phyloP scores from a whole-genome alignment of 1,139 yeast genomes.

The Kazachstania sp. region DNA sequence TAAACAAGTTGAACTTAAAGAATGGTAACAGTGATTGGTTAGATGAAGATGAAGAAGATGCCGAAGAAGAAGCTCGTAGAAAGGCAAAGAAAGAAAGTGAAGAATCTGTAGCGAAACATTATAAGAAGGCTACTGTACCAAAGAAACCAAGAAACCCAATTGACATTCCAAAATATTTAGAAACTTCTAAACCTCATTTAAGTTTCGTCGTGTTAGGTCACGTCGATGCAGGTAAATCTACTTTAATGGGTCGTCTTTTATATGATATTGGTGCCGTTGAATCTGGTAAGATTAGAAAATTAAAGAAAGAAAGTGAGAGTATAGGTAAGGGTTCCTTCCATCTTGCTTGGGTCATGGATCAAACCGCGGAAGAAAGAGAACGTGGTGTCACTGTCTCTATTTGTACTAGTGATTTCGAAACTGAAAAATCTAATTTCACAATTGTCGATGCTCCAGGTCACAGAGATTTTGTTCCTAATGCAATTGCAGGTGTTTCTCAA shows the following conservation, averaged over 20 bases:
- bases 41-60: slow-evolving; percentile 10
- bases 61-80: slow-evolving; percentile 5
- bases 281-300: slow-evolving; percentile 62
- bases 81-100: slow-evolving; percentile 7
- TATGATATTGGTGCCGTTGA: slow-evolving; percentile 79
- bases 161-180: slow-evolving; percentile 31
- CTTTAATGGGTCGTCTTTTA: slow-evolving; percentile 81
- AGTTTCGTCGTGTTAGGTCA: slow-evolving; percentile 90
- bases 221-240: slow-evolving; percentile 97
- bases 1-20: background rate
- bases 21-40: slow-evolving; percentile 1
- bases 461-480: slow-evolving; percentile 94
- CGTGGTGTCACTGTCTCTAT: slow-evolving; percentile 93
- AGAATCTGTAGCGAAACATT: slow-evolving; percentile 13
- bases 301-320: slow-evolving; percentile 70
- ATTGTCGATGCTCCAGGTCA: slow-evolving; percentile 99
- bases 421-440: slow-evolving; percentile 56
- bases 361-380: slow-evolving; percentile 80
- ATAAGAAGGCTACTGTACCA: slow-evolving; percentile 22
- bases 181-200: slow-evolving; percentile 49
- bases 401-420: slow-evolving; percentile 76
- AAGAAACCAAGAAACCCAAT: slow-evolving; percentile 34
- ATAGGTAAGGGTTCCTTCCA: slow-evolving; percentile 91
- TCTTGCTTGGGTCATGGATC: slow-evolving; percentile 96
- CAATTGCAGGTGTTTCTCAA: slow-evolving; percentile 95